Evolutionary conservation across 768 basidiomycete genomes (phyloP).

Genomic region (Hypholoma sublateritium): DNA sequence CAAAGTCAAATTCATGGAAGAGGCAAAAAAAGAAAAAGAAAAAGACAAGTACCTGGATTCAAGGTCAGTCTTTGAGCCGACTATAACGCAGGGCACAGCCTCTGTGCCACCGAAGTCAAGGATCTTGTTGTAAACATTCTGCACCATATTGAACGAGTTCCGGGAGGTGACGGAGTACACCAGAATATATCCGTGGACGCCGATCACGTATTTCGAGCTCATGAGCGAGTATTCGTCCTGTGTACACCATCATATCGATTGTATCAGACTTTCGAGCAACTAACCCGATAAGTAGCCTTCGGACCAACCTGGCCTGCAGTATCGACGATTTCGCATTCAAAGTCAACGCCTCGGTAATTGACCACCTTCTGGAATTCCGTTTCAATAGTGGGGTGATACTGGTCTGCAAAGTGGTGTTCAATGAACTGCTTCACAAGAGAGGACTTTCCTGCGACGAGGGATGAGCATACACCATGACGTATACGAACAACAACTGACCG

Average conservation of each 20-base stretch:
- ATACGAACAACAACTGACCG: slow-evolving; percentile 47
- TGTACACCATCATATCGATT: slow-evolving; percentile 8
- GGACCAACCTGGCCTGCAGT: slow-evolving; percentile 86
- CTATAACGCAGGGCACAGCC: slow-evolving; percentile 86
- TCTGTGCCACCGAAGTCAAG: slow-evolving; percentile 80
- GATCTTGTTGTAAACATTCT: slow-evolving; percentile 91
- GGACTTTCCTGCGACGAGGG: slow-evolving; percentile 69
- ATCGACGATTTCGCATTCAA: slow-evolving; percentile 92
- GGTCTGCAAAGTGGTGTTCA: slow-evolving; percentile 81
- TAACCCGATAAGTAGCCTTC: slow-evolving; percentile 2
- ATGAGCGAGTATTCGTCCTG: slow-evolving; percentile 93
- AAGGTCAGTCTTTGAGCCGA: slow-evolving; percentile 87
- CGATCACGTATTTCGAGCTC: slow-evolving; percentile 86
- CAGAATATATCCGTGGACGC: slow-evolving; percentile 91
- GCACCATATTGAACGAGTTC: slow-evolving; percentile 88
- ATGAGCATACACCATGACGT: slow-evolving; percentile 12
- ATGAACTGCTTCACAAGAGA: slow-evolving; percentile 87
- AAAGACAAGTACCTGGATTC: slow-evolving; percentile 59
- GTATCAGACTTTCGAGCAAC: slow-evolving; percentile 6
- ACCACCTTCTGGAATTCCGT: slow-evolving; percentile 74
- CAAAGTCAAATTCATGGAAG: neutral
- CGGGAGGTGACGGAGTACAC: slow-evolving; percentile 89
- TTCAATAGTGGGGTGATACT: slow-evolving; percentile 93
- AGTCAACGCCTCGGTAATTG: slow-evolving; percentile 76
- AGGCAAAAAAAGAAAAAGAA: neutral